Conservation (phyloP, 495 filamentous ascomycete species). For the Hyaloscypha variabilis region DNA sequence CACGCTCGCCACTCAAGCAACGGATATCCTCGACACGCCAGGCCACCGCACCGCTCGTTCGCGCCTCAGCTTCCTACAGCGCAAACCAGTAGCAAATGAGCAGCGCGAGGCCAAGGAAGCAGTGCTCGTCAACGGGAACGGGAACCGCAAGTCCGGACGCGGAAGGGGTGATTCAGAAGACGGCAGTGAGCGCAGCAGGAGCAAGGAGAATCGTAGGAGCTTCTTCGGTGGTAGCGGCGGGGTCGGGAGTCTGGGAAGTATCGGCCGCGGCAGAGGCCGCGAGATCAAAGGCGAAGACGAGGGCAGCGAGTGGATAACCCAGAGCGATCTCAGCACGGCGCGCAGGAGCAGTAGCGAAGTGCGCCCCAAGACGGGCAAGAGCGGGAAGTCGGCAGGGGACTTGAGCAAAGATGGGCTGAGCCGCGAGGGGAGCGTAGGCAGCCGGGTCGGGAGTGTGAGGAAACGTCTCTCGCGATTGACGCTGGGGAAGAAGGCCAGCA, state of each 20-base stretch:
- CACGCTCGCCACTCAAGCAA: conserved; percentile 21
- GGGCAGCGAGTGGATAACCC: conserved; percentile 22
- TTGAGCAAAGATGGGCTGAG: neutral
- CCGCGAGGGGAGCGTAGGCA: conserved; percentile 17
- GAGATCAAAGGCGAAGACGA: conserved; percentile 17
- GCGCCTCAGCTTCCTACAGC: conserved; percentile 11
- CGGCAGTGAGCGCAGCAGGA: conserved; percentile 1
- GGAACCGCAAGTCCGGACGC: neutral
- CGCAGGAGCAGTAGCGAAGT: conserved; percentile 15
- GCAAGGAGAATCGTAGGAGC: conserved; percentile 13
- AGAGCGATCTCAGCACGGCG: conserved; percentile 8
- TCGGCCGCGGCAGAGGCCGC: neutral
- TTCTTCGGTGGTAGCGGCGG: conserved; percentile 6
- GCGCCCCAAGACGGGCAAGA: neutral
- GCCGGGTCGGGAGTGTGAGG: conserved; percentile 55
- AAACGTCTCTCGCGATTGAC: conserved; percentile 72
- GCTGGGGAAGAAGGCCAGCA: conserved; percentile 67
- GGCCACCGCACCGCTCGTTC: neutral
- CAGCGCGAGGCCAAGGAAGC: neutral
- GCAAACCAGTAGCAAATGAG: neutral
- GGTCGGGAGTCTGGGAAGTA: no score
- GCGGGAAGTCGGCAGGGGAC: neutral
- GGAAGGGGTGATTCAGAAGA: neutral
- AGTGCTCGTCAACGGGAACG: conserved; percentile 14
- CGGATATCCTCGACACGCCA: conserved; percentile 26